A percentile compares a stretch with the other conserved stretches of the same genome.
Conservation (phyloP, 495 filamentous ascomycete genomes). For the Trichodelitschia bisporula region DNA sequence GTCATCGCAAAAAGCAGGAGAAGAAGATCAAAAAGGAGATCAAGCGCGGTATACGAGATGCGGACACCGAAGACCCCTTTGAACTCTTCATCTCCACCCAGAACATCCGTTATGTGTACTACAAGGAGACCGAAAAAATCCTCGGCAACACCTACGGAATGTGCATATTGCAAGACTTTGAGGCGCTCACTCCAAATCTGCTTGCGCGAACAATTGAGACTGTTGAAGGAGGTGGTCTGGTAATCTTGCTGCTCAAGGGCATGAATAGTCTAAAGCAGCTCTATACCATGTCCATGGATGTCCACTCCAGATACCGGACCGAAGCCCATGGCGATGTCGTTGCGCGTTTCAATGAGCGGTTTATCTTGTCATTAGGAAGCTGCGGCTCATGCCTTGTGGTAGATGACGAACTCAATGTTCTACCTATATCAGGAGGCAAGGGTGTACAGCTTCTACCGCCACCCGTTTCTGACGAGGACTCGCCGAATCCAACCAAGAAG, state of each 20-base stretch:
- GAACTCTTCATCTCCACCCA: conserved; percentile 92
- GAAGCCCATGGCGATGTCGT: conserved; percentile 91
- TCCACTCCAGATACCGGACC: conserved; percentile 88
- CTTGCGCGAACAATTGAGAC: conserved; percentile 91
- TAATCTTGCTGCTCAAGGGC: conserved; percentile 74
- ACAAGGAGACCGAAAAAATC: conserved; percentile 99
- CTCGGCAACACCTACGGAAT: conserved; percentile 96
- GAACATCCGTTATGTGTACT: conserved; percentile 96
- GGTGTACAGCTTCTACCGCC: conserved; percentile 66
- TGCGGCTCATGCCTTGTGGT: conserved; percentile 90
- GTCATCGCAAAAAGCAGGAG: conserved; percentile 92
- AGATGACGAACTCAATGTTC: conserved; percentile 91
- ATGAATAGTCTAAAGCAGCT: conserved; percentile 96
- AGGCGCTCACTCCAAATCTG: conserved; percentile 89
- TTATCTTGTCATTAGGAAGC: conserved; percentile 81
- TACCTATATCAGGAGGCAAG: conserved; percentile 92
- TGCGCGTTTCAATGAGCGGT: conserved; percentile 93
- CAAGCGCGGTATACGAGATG: conserved; percentile 80
- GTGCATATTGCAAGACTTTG: conserved; percentile 96
- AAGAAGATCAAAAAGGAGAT: conserved; percentile 96
- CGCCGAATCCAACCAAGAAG: conserved; percentile 35
- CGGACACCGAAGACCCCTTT: conserved; percentile 91
- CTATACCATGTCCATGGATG: conserved; percentile 93
- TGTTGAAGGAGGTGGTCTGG: conserved; percentile 86
- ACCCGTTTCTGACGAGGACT: conserved; percentile 35